Percentiles rank a stretch among this genome's conserved stretches.
phyloP scores from a whole-genome alignment of 2,329 filamentous ascomycete genomes.

The Capronia epimyces region DNA sequence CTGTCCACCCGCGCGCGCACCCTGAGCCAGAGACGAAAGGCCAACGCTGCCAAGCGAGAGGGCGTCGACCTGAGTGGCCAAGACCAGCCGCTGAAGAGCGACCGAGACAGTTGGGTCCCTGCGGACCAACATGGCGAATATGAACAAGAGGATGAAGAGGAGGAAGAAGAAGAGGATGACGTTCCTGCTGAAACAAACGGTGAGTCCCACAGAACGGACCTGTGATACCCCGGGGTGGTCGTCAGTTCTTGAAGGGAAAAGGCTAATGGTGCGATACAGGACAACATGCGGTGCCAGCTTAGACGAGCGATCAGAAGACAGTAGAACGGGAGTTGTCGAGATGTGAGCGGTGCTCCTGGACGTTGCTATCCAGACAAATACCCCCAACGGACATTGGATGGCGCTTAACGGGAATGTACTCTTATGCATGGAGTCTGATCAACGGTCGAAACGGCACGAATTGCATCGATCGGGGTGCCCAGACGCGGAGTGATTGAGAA shows the following conservation, averaged over 20 bases:
- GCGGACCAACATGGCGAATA: slow-evolving; percentile 55
- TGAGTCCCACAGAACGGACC: slow-evolving; percentile 21
- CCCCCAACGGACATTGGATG: not conserved
- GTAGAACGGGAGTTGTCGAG: not conserved
- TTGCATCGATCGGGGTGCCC: no score
- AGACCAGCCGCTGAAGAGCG: slow-evolving; percentile 71
- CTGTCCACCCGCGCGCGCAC: slow-evolving; percentile 83
- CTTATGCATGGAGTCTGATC: not conserved
- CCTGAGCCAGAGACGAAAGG: slow-evolving; percentile 75
- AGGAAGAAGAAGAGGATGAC: slow-evolving; percentile 32
- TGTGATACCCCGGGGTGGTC: no score
- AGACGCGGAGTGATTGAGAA: no score
- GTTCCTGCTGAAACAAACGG: slow-evolving; percentile 25
- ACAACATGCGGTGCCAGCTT: slow-evolving; percentile 15
- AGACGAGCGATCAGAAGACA: not conserved
- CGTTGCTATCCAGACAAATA: not conserved
- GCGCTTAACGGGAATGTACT: not conserved
- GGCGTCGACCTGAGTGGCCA: slow-evolving; percentile 72
- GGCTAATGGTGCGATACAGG: slow-evolving; percentile 7
- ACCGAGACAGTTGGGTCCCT: slow-evolving; percentile 74
- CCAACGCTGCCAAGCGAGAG: slow-evolving; percentile 61
- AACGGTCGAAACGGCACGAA: no score
- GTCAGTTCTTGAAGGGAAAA: no score
- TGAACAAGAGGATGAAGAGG: slow-evolving; percentile 40
- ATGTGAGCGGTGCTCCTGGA: not conserved